These are phyloP conservation scores for Paraglomus brasilianum DNA, from an alignment of 192 early-diverging fungal species.

Conservation along the genomic window DNA sequence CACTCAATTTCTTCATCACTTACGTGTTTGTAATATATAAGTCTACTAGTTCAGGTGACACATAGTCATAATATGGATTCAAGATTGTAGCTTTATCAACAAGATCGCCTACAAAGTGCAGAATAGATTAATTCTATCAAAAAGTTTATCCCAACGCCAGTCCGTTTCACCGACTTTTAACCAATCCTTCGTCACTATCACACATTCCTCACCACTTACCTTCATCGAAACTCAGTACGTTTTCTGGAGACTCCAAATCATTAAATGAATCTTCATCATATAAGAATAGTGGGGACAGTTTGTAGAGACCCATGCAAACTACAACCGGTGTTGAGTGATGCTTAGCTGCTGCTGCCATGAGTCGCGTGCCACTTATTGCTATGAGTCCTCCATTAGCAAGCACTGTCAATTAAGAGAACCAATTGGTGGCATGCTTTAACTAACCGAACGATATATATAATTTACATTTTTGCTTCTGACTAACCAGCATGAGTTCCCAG, in stretches of 20 bases:
- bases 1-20: slow-evolving; percentile 33
- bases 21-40: slow-evolving; percentile 89
- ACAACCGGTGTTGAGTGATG: slow-evolving; percentile 92
- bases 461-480: too few species aligned
- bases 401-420: slow-evolving; percentile 45
- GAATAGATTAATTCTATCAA: too few species aligned
- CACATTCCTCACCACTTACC: slow-evolving; percentile 37
- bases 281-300: slow-evolving; percentile 83
- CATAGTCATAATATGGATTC: slow-evolving; percentile 93
- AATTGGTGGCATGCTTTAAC: neutral
- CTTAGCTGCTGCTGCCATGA: slow-evolving; percentile 86
- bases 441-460: neutral
- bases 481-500: slow-evolving; percentile 83
- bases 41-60: slow-evolving; percentile 84
- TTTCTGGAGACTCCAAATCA: slow-evolving; percentile 72
- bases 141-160: slow-evolving; percentile 3
- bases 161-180: too few species aligned
- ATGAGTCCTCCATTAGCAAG: slow-evolving; percentile 93
- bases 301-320: slow-evolving; percentile 87
- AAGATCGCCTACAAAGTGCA: slow-evolving; percentile 56
- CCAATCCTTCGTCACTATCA: too few species aligned
- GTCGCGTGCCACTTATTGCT: slow-evolving; percentile 74
- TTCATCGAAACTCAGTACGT: slow-evolving; percentile 77
- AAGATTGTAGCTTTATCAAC: slow-evolving; percentile 76
- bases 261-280: slow-evolving; percentile 88